phyloP scores from a whole-genome alignment of 768 basidiomycete species.

The Tulasnella sp. region DNA sequence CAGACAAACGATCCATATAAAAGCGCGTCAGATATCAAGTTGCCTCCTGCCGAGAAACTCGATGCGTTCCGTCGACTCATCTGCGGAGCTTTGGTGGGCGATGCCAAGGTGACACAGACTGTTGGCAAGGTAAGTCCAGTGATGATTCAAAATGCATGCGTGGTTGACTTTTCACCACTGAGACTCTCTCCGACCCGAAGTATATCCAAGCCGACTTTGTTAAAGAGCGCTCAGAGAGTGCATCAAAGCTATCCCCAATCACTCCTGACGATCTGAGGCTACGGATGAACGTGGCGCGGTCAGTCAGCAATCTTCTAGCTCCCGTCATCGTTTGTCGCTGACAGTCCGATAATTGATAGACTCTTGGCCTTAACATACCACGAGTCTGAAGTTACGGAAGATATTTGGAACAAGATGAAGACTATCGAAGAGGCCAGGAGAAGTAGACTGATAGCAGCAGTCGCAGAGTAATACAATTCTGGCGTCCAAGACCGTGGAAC shows the following conservation, averaged over 20 bases:
- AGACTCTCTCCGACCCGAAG: constrained; percentile 28
- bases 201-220: constrained; percentile 71
- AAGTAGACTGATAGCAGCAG: neutral
- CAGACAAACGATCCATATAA: constrained; percentile 37
- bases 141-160: neutral
- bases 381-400: constrained; percentile 41
- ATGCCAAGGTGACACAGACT: constrained; percentile 39
- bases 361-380: constrained; percentile 53
- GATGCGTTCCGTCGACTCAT: constrained; percentile 47
- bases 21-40: constrained; percentile 30
- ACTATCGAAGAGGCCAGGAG: constrained; percentile 40
- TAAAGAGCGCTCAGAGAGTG: constrained; percentile 27
- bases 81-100: constrained; percentile 49
- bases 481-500: too few species aligned
- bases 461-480: too few species aligned
- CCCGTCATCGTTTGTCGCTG: neutral
- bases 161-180: neutral
- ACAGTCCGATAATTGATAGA: constrained; percentile 31
- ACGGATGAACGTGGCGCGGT: constrained; percentile 63
- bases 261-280: constrained; percentile 54
- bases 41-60: constrained; percentile 40
- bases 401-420: constrained; percentile 56
- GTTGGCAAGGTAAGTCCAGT: constrained; percentile 53
- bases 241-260: constrained; percentile 26
- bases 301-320: constrained; percentile 19